Percentiles rank a stretch among this genome's conserved stretches.
Evolutionary conservation across 306 rosid genomes (phyloP).

Genomic region (Morella rubra): DNA sequence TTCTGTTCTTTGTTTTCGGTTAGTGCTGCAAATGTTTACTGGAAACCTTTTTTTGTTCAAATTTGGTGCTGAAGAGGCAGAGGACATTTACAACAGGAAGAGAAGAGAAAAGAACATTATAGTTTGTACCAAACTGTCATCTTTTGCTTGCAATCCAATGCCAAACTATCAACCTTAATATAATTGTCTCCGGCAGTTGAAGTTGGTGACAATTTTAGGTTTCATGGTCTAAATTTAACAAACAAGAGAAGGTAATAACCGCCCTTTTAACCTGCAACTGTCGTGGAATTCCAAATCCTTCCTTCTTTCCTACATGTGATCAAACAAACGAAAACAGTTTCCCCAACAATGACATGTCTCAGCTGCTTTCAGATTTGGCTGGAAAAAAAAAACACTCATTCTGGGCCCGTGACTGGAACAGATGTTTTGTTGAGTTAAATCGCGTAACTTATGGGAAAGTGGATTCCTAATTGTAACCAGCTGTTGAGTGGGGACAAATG

Average conservation of each 20-base stretch:
- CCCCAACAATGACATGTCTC: constrained; percentile 10
- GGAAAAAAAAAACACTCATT: constrained; percentile 30
- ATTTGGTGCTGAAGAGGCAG: constrained; percentile 12
- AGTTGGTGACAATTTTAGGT: too few relatives aligned
- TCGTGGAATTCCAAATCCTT: neutral
- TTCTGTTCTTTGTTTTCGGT: neutral
- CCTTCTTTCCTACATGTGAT: neutral
- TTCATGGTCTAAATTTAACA: neutral
- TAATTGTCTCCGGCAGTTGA: too few relatives aligned
- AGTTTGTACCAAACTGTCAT: too few relatives aligned
- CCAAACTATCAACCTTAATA: too few relatives aligned
- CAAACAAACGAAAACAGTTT: constrained; percentile 26
- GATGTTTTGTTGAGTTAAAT: constrained; percentile 34
- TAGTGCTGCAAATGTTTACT: neutral
- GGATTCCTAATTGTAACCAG: constrained; percentile 49
- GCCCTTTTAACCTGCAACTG: constrained; percentile 13
- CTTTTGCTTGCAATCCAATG: too few relatives aligned
- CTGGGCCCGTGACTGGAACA: constrained; percentile 24
- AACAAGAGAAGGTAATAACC: neutral
- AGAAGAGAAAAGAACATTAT: too few relatives aligned
- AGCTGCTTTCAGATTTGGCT: constrained; percentile 53
- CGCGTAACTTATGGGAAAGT: constrained; percentile 47
- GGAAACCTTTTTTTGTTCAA: neutral
- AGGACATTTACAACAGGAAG: neutral
- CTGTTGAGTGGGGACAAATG: constrained; percentile 53